These are phyloP conservation scores for Carpinus fangiana DNA, from an alignment of 306 rosid genomes.

Conservation along the genomic window DNA sequence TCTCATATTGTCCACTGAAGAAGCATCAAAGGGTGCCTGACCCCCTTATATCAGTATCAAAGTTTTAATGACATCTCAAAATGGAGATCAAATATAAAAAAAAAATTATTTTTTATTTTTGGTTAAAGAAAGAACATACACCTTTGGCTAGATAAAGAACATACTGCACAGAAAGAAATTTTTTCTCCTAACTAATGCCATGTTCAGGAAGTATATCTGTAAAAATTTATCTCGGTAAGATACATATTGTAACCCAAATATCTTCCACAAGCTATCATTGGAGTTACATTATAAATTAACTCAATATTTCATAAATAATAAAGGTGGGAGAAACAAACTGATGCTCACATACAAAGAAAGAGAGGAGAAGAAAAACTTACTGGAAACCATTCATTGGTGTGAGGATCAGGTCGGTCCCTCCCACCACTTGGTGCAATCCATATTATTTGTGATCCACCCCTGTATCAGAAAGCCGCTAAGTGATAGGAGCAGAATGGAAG, in stretches of 20 bases:
- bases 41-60: slow-evolving; percentile 47
- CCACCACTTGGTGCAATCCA: slow-evolving; percentile 99
- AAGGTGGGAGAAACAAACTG: not conserved
- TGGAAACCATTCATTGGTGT: slow-evolving; percentile 71
- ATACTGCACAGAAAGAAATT: no score
- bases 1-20: slow-evolving; percentile 93
- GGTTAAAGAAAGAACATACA: not conserved
- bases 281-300: not conserved
- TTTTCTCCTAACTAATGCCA: not conserved
- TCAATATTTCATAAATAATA: not conserved
- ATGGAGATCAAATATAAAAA: slow-evolving; percentile 1
- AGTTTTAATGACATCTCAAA: slow-evolving; percentile 24
- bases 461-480: slow-evolving; percentile 33
- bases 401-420: slow-evolving; percentile 82
- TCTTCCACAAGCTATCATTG: not conserved
- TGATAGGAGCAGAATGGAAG: not conserved
- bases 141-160: not conserved
- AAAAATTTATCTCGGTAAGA: not conserved
- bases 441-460: slow-evolving; percentile 87
- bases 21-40: slow-evolving; percentile 92
- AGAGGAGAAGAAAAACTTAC: slow-evolving; percentile 52
- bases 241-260: not conserved
- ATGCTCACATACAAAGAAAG: not conserved
- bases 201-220: not conserved
- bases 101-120: not conserved